Evolutionary conservation across 202 grass and related monocot species (phyloP), one percentile per base, ranked within the genome.

Genomic region (Thinopyrum obtusiflorum): DNA sequence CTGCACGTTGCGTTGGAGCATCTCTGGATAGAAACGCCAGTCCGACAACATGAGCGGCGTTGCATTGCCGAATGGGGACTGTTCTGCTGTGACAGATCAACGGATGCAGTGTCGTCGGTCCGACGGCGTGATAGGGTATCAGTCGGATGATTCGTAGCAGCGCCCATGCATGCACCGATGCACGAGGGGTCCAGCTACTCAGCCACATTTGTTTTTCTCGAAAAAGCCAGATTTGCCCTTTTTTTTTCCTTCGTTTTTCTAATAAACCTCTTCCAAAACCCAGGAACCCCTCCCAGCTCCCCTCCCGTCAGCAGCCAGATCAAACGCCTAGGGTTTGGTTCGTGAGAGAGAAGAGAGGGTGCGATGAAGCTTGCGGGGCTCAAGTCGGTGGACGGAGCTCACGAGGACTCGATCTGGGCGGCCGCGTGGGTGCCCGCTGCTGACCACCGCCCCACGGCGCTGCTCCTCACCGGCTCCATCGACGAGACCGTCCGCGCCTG

Each of bases 351-450:
- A 33, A 21, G 9, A 37, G 33, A 11, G 32, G 18, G 32, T 15
- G 44, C 44, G 89, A 98, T 98, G 95, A 98, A 95, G 88, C 89
- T 98, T 51, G 91, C 93, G n/a, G 95, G 93, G 73, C 86, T 98
- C 69, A 98, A 95, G 82, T 89, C 93, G 11, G 84, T 88, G 65
- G 95, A 98, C 75, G 86, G 57, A 23, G 91, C 86, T 24, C 95
- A 98, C 79, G 93, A 98, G 21, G 93, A 98, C 69, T 98, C 95
- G 32, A 83, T 98, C 78, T 98, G 93, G 95, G 95, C 95, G 69
- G 93, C 88, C 44, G 80, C 88, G 29, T 98, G 95, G 95, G 91
- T 88, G 33, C 92, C 95, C 4, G 87, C 92, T 11, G 80, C 79
- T 18, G 68, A 87, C 21, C 79, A 76, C 64, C 86, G 91, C 72